Evolutionary conservation across 768 basidiomycete genomes (phyloP).

Genomic region (Hydnum rufescens): DNA sequence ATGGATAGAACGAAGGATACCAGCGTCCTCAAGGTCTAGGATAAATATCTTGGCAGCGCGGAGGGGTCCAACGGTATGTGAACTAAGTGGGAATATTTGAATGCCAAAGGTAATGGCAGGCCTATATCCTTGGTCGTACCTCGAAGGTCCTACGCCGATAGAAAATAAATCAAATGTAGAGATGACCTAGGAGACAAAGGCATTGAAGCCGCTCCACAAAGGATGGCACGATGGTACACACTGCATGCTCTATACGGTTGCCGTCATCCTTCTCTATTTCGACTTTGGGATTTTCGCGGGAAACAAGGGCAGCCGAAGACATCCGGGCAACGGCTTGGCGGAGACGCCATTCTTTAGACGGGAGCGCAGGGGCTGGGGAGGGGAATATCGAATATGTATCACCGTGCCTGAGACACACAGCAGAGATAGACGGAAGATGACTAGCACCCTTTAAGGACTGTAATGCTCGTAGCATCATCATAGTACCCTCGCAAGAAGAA

Average conservation of each 20-base stretch:
- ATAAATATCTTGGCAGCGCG: constrained; percentile 81
- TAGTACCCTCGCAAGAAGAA: too few relatives aligned
- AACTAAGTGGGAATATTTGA: constrained; percentile 26
- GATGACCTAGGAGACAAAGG: constrained; percentile 30
- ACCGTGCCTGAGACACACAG: too few relatives aligned
- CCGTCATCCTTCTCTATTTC: too few relatives aligned
- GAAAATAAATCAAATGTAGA: constrained; percentile 86
- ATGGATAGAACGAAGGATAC: constrained; percentile 50
- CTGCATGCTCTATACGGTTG: background rate
- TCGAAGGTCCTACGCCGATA: constrained; percentile 33
- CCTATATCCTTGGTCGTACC: constrained; percentile 26
- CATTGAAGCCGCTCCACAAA: background rate
- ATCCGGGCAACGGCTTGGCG: too few relatives aligned
- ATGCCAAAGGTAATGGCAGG: background rate
- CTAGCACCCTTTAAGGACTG: too few relatives aligned
- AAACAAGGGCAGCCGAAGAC: too few relatives aligned
- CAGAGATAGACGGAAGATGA: too few relatives aligned
- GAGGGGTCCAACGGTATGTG: constrained; percentile 70
- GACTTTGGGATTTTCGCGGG: too few relatives aligned
- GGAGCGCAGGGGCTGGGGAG: too few relatives aligned
- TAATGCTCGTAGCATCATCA: too few relatives aligned
- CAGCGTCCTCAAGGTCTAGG: constrained; percentile 45
- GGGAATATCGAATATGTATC: too few relatives aligned
- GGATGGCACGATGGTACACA: background rate
- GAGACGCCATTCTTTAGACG: too few relatives aligned